phyloP scores from a whole-genome alignment of 257 asterid species.

The Forsythia viridissima region DNA sequence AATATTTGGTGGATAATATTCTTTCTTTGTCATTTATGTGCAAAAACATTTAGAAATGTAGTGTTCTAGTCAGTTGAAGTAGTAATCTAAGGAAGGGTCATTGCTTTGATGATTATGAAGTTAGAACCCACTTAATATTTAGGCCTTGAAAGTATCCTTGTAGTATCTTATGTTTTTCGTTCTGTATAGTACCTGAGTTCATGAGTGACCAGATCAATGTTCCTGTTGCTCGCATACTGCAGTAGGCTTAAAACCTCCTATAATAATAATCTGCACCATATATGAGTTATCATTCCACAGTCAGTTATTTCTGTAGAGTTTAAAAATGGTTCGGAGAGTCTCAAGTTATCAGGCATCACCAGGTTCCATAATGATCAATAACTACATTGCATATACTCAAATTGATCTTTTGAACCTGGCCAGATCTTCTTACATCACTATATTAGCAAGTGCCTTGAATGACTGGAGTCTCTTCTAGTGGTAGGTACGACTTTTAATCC shows the following conservation, averaged over 20 bases:
- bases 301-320: neutral
- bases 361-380: too few relatives aligned
- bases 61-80: neutral
- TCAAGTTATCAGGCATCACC: too few relatives aligned
- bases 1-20: neutral
- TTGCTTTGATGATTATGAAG: neutral
- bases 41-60: neutral
- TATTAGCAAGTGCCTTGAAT: neutral
- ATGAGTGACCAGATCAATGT: neutral
- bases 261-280: neutral
- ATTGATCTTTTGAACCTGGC: neutral
- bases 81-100: neutral
- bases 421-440: neutral
- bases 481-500: neutral
- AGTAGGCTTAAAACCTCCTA: neutral
- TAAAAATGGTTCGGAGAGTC: too few relatives aligned
- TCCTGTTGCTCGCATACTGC: neutral
- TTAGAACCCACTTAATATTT: neutral
- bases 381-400: neutral
- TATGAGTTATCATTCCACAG: neutral
- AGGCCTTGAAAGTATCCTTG: too few relatives aligned
- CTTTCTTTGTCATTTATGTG: neutral
- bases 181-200: neutral
- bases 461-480: neutral
- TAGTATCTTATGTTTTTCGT: too few relatives aligned